Evolutionary conservation across 2,329 filamentous ascomycete species (phyloP).

Genomic region (Trichoderma endophyticum): DNA sequence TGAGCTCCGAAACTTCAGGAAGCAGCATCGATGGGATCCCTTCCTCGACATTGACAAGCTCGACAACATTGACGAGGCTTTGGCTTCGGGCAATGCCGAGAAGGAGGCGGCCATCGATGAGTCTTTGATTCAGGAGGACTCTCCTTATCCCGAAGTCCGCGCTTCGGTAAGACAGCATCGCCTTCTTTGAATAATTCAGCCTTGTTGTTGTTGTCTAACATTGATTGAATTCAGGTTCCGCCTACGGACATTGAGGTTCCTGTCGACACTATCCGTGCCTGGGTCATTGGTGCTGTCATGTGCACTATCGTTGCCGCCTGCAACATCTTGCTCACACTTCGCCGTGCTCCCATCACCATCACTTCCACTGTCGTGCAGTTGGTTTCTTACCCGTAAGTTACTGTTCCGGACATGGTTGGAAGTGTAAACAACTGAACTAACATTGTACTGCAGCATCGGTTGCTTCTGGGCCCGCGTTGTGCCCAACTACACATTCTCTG

Average conservation of each 20-base stretch:
- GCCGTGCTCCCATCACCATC: slow-evolving; percentile 50
- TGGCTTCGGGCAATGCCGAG: slow-evolving; percentile 43
- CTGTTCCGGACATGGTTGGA: neutral
- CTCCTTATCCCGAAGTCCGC: slow-evolving; percentile 33
- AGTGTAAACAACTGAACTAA: neutral
- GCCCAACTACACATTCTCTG: slow-evolving; percentile 30
- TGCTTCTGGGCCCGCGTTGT: slow-evolving; percentile 33
- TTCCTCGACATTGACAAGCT: slow-evolving; percentile 53
- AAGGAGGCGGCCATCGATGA: slow-evolving; percentile 46
- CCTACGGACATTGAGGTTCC: slow-evolving; percentile 52
- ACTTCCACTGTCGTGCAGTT: slow-evolving; percentile 55
- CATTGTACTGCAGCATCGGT: slow-evolving; percentile 26
- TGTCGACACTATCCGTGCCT: slow-evolving; percentile 58
- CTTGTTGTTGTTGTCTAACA: neutral
- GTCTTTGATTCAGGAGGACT: slow-evolving; percentile 51
- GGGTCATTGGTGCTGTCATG: slow-evolving; percentile 55
- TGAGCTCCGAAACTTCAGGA: slow-evolving; percentile 43
- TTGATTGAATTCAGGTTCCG: slow-evolving; percentile 22
- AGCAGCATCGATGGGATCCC: slow-evolving; percentile 55
- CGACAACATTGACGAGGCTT: slow-evolving; percentile 49
- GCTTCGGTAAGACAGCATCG: slow-evolving; percentile 20
- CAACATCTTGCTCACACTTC: slow-evolving; percentile 52
- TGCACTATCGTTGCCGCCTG: slow-evolving; percentile 56
- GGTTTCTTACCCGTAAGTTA: slow-evolving; percentile 46
- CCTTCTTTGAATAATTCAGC: neutral